phyloP scores from a whole-genome alignment of 2,329 filamentous ascomycete species.

The Triangularia setosa region DNA sequence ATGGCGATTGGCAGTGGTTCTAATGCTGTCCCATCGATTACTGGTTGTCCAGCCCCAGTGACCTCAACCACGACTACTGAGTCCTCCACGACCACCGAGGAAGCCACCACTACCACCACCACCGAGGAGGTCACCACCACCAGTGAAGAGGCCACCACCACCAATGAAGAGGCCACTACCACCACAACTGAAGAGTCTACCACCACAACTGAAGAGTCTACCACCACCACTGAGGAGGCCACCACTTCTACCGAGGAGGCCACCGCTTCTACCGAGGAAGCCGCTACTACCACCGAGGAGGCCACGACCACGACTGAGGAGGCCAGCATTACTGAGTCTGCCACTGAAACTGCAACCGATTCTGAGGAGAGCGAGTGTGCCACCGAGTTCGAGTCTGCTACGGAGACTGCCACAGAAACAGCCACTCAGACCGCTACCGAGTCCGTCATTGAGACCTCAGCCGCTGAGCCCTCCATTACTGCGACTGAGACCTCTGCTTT shows the following conservation, averaged over 20 bases:
- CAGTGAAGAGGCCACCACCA: background rate
- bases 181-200: background rate
- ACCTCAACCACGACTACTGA: background rate
- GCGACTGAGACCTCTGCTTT: background rate
- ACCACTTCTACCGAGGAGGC: background rate
- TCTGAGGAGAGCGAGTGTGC: background rate
- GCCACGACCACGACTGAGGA: background rate
- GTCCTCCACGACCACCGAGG: background rate
- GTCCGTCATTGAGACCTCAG: background rate
- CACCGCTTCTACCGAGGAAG: background rate
- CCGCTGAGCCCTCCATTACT: background rate
- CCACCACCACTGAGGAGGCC: background rate
- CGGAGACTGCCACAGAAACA: background rate
- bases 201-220: background rate
- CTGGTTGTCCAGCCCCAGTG: slow-evolving; percentile 8
- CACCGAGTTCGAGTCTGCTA: background rate
- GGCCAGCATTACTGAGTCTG: background rate
- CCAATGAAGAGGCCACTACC: background rate
- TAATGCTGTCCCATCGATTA: slow-evolving; percentile 25
- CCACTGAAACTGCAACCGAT: background rate
- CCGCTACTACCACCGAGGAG: background rate
- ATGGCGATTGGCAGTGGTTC: slow-evolving; percentile 39
- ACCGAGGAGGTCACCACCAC: background rate
- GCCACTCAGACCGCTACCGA: background rate
- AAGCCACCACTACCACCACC: background rate